Percentiles rank a stretch among this genome's conserved stretches.
Conservation (phyloP, 225 moss, liverwort and hornwort genomes). For the Bryum argenteum region DNA sequence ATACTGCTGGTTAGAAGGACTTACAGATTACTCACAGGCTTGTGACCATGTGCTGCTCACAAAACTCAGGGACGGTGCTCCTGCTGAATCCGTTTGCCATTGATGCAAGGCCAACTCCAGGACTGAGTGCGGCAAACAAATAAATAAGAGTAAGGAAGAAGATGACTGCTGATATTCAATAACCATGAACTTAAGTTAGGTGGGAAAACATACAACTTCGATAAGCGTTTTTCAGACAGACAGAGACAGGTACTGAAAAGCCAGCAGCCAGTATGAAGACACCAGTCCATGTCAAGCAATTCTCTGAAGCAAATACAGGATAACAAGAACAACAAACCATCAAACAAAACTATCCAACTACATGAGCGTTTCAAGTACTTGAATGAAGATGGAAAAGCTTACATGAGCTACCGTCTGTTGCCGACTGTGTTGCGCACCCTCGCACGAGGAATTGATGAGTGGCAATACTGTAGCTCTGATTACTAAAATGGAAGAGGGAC, state of each 20-base stretch:
- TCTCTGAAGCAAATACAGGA: background rate
- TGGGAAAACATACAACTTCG: background rate
- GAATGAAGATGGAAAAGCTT: background rate
- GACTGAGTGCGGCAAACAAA: background rate
- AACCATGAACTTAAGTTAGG: too few species aligned
- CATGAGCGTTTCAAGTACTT: slow-evolving; percentile 14
- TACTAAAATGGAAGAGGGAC: background rate
- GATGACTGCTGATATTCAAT: background rate
- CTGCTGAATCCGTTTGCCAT: background rate
- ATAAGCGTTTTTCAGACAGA: background rate
- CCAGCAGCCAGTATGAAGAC: background rate
- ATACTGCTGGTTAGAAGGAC: background rate
- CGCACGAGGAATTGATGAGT: background rate
- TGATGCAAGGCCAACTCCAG: slow-evolving; percentile 1
- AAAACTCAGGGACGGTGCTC: background rate
- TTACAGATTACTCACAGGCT: slow-evolving; percentile 29
- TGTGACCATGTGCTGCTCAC: background rate
- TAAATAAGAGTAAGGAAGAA: too few species aligned
- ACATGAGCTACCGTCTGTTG: background rate
- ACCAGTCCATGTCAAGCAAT: slow-evolving; percentile 1
- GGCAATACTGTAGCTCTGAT: background rate
- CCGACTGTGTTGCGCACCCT: background rate
- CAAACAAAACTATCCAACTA: background rate
- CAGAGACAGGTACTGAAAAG: background rate
- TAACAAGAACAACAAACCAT: background rate